These are phyloP conservation scores for Endogone sp. DNA, from an alignment of 192 early-diverging fungal genomes.

Conservation along the genomic window DNA sequence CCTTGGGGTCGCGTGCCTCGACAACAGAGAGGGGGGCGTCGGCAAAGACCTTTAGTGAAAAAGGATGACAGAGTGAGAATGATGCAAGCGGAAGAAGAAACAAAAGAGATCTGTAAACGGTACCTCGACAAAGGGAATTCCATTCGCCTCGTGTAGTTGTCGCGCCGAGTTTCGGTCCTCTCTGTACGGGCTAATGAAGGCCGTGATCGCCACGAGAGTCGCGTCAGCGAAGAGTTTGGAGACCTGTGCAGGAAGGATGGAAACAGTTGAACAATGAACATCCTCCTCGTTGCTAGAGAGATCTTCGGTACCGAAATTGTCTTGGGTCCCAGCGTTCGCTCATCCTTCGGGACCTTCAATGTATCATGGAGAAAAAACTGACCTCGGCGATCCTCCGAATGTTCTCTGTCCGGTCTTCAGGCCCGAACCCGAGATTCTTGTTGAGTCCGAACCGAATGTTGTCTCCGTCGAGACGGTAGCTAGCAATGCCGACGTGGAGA, in stretches of 20 bases:
- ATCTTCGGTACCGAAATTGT: too few relatives aligned
- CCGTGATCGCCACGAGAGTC: conserved; percentile 76
- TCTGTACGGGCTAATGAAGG: conserved; percentile 88
- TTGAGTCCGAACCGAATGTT: conserved; percentile 97
- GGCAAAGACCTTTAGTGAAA: conserved; percentile 55
- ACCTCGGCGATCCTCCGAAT: conserved; percentile 92
- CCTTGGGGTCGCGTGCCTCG: conserved; percentile 92
- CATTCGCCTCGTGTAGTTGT: conserved; percentile 66
- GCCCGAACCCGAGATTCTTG: conserved; percentile 91
- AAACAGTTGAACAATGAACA: neutral
- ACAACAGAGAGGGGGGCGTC: conserved; percentile 86
- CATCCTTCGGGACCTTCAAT: too few relatives aligned
- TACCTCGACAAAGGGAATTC: conserved; percentile 81
- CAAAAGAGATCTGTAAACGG: conserved; percentile 3
- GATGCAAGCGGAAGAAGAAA: neutral
- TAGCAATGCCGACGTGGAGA: conserved; percentile 65
- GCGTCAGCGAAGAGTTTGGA: conserved; percentile 92
- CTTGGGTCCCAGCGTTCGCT: too few relatives aligned
- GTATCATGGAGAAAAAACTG: too few relatives aligned
- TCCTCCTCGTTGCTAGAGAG: too few relatives aligned
- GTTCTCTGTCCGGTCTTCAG: conserved; percentile 90
- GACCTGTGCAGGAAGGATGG: conserved; percentile 41
- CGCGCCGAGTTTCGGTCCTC: conserved; percentile 79
- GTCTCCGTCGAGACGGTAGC: conserved; percentile 94
- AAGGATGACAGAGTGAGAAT: neutral